phyloP scores from a whole-genome alignment of 306 rosid species.

The Trichosanthes truncata region DNA sequence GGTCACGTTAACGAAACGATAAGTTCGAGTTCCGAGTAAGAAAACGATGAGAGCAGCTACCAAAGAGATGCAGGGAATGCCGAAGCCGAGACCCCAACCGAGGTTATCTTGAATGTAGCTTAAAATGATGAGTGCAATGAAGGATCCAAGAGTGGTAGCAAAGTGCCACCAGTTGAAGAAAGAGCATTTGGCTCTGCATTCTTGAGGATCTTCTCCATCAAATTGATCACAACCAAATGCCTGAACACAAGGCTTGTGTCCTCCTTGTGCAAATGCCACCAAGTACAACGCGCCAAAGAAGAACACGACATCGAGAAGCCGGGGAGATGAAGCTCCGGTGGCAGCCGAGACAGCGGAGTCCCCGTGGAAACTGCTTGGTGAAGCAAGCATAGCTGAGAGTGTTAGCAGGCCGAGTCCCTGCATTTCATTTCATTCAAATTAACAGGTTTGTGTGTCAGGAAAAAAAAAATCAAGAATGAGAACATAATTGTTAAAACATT shows the following conservation, averaged over 20 bases:
- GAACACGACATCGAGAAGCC: slow-evolving; percentile 21
- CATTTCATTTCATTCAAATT: neutral
- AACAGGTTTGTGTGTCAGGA: no score
- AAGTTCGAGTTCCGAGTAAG: slow-evolving; percentile 41
- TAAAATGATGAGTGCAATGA: slow-evolving; percentile 18
- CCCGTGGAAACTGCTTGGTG: slow-evolving; percentile 17
- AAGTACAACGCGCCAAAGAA: slow-evolving; percentile 55
- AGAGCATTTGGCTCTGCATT: slow-evolving; percentile 50
- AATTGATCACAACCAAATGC: slow-evolving; percentile 78
- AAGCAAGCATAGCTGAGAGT: slow-evolving; percentile 36
- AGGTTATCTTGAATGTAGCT: slow-evolving; percentile 40
- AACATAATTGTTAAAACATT: no score
- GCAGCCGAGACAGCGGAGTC: neutral
- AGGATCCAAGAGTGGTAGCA: slow-evolving; percentile 26
- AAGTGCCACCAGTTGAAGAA: slow-evolving; percentile 86
- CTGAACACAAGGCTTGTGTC: slow-evolving; percentile 77
- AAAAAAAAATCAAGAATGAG: neutral
- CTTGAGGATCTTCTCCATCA: slow-evolving; percentile 46
- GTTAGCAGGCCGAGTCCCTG: slow-evolving; percentile 56
- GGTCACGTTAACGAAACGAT: slow-evolving; percentile 16
- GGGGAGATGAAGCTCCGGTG: slow-evolving; percentile 13
- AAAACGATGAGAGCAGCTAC: slow-evolving; percentile 30
- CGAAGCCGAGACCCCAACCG: slow-evolving; percentile 59
- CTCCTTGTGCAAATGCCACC: slow-evolving; percentile 54
- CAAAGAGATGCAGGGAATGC: slow-evolving; percentile 39